These are phyloP conservation scores for Aphanomyces invadans DNA, from an alignment of 352 stramenopile species.

Conservation along the genomic window DNA sequence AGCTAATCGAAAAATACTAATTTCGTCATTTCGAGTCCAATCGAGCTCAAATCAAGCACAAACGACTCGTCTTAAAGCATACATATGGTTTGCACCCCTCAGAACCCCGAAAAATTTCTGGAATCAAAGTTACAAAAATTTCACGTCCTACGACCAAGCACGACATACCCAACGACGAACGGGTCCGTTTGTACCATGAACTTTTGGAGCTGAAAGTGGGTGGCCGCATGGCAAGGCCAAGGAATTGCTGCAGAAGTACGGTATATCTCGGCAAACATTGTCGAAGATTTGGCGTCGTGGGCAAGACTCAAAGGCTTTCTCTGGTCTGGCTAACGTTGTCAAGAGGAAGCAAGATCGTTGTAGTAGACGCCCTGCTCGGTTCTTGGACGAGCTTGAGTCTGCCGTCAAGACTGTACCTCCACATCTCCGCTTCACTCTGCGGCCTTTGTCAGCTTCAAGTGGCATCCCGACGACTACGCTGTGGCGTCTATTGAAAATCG, in stretches of 20 bases:
- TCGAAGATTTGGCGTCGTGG: constrained; percentile 2
- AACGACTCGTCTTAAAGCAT: not conserved
- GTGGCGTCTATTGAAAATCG: not conserved
- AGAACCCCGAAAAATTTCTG: not conserved
- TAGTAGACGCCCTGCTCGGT: not conserved
- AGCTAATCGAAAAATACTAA: not conserved
- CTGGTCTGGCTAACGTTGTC: not conserved
- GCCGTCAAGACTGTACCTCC: not conserved
- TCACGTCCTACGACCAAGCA: not conserved
- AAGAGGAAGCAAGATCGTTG: not conserved
- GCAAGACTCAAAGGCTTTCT: not conserved
- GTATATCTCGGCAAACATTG: not conserved
- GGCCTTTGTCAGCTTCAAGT: not conserved
- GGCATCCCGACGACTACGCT: not conserved
- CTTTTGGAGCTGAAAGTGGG: not conserved
- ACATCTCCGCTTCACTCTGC: not conserved
- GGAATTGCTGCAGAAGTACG: not conserved
- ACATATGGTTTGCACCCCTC: not conserved
- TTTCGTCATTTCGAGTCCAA: not conserved
- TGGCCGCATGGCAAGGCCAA: not conserved
- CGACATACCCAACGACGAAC: not conserved
- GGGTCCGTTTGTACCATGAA: not conserved
- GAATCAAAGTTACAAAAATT: not conserved
- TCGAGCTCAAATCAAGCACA: not conserved
- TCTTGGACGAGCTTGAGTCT: not conserved